A percentile compares a stretch with the other conserved stretches of the same genome.
Evolutionary conservation across 768 basidiomycete species (phyloP).

Genomic region (Lactifluus piperatus): DNA sequence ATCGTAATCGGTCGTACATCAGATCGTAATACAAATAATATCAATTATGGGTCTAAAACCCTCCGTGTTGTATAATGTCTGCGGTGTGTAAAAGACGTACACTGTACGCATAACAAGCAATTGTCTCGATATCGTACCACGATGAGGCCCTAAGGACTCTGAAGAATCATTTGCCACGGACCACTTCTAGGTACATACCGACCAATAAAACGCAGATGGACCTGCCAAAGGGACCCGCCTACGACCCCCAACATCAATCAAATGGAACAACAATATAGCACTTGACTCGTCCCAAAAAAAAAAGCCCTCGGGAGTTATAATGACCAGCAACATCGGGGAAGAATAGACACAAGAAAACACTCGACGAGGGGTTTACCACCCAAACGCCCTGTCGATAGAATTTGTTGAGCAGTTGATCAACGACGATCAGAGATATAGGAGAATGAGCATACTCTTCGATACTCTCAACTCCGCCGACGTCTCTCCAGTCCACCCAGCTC

Average conservation of each 20-base stretch:
- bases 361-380: neutral
- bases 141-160: neutral
- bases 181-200: neutral
- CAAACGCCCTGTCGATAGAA: neutral
- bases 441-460: conserved; percentile 17
- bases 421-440: neutral
- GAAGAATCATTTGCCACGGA: neutral
- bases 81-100: neutral
- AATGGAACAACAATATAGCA: neutral
- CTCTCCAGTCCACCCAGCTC: conserved; percentile 24
- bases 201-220: neutral
- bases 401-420: neutral
- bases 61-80: too few relatives aligned
- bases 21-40: too few relatives aligned
- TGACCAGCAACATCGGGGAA: neutral
- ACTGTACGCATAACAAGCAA: neutral
- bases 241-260: neutral
- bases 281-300: neutral
- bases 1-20: too few relatives aligned
- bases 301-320: neutral
- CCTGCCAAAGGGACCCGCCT: neutral
- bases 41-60: neutral
- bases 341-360: neutral
- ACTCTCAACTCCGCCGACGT: conserved; percentile 20
- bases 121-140: neutral